Evolutionary conservation across 2,329 filamentous ascomycete species (phyloP).

Genomic region (Exophiala phaeomuriformis): DNA sequence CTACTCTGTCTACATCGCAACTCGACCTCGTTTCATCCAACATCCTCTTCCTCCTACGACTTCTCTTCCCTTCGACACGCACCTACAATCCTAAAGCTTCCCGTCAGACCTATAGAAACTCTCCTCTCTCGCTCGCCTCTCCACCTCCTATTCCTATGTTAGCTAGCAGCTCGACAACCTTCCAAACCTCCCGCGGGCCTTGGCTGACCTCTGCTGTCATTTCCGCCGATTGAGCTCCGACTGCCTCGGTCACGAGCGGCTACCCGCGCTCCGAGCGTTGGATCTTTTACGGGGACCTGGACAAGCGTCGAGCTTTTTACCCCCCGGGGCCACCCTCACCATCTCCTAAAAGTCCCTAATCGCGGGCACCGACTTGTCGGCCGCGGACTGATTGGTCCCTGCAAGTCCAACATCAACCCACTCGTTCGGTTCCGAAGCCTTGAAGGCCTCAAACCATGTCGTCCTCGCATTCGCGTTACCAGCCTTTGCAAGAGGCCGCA

Average conservation of each 20-base stretch:
- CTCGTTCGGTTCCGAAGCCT: background rate
- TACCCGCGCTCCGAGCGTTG: background rate
- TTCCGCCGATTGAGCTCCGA: slow-evolving; percentile 15
- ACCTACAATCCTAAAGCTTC: background rate
- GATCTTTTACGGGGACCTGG: background rate
- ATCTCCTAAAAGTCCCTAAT: slow-evolving; percentile 1
- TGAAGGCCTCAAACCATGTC: slow-evolving; percentile 7
- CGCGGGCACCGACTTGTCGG: background rate
- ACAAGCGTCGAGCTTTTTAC: background rate
- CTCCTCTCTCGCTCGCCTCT: background rate
- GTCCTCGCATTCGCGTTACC: slow-evolving; percentile 13
- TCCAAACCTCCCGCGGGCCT: no score
- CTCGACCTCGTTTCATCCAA: background rate
- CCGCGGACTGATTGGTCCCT: slow-evolving; percentile 4
- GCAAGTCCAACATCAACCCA: background rate
- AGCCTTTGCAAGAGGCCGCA: slow-evolving; percentile 10
- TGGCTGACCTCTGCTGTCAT: background rate
- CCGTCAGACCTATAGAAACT: background rate
- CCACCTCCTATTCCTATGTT: background rate
- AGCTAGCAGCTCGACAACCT: background rate
- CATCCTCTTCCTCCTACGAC: background rate
- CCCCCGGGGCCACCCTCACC: background rate
- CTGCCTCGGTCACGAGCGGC: slow-evolving; percentile 13
- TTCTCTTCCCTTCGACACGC: background rate
- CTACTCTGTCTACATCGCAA: background rate